These are phyloP conservation scores for Lanmaoa pseudosensibilis DNA, from an alignment of 768 basidiomycete genomes.

Conservation along the genomic window DNA sequence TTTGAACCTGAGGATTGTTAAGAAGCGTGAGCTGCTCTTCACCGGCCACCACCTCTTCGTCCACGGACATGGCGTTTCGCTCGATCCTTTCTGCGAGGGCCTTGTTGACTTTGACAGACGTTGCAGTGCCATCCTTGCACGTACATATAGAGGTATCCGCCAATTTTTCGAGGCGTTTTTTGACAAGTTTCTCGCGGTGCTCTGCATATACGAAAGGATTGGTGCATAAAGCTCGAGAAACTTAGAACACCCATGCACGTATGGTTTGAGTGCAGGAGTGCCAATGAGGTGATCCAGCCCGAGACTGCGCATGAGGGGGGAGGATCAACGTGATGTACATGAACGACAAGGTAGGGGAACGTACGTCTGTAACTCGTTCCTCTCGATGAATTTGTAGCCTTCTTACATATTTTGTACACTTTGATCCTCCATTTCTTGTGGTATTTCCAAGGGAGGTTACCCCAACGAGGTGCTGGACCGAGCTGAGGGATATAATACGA, in stretches of 20 bases:
- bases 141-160: too few species aligned
- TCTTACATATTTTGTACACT: constrained; percentile 78
- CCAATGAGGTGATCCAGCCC: constrained; percentile 95
- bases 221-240: constrained; percentile 92
- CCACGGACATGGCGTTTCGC: constrained; percentile 37
- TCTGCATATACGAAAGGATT: constrained; percentile 97
- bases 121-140: too few species aligned
- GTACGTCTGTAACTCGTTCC: constrained; percentile 81
- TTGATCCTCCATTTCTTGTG: constrained; percentile 96
- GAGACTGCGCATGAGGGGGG: constrained; percentile 50
- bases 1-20: constrained; percentile 84
- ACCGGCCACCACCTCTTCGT: constrained; percentile 20
- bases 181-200: too few species aligned
- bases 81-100: constrained; percentile 85
- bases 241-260: constrained; percentile 99
- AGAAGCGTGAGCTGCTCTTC: constrained; percentile 51
- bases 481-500: constrained; percentile 95
- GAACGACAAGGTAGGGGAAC: not conserved
- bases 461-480: constrained; percentile 96
- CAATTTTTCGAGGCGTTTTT: too few species aligned
- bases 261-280: constrained; percentile 93
- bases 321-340: not conserved
- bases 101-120: constrained; percentile 52
- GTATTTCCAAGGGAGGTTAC: constrained; percentile 94
- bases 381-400: constrained; percentile 96